Base-by-base conservation (phyloP, 331 rosid species). In the Pyracantha coccinea region DNA sequence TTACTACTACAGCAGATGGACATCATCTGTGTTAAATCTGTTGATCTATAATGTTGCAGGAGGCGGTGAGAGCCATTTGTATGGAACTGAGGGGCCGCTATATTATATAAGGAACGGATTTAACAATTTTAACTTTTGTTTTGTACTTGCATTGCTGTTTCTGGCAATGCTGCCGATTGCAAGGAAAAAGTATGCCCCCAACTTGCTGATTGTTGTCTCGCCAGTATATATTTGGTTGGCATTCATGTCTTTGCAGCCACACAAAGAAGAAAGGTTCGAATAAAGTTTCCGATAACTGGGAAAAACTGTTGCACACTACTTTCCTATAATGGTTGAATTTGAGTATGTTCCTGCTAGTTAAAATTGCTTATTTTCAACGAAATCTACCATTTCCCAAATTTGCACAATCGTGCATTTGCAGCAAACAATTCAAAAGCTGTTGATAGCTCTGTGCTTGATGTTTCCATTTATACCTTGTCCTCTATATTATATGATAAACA, bases 231-330 rank as follows among this genome's bases (percentile, higher is more conserved):
- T 95, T 79, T 95, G 98, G 98, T 84, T 95, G 86, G 92, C 76
- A 7, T 92, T 95, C 80, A 95, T 92, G 98, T 92, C 99, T 67
- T 83, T 92, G 92, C 99, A 86, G 81, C 93, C 97, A 41, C 99
- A 95, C 82, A 95, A 95, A 82, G 99, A 95, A 82, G 99, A 95
- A 86, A 90, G 99, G 99, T 95, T 62, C 27, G 81, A 35, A 72
- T 29, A 77, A n/a, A n/a, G n/a, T n/a, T n/a, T n/a, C n/a, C n/a
- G n/a, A n/a, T n/a, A n/a, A n/a, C n/a, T n/a, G n/a, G n/a, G n/a
- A n/a, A n/a, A n/a, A n/a, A n/a, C n/a, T n/a, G n/a, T n/a, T n/a
- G n/a, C n/a, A n/a, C n/a, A n/a, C n/a, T n/a, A n/a, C n/a, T n/a
- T n/a, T n/a, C n/a, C n/a, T n/a, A n/a, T n/a, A n/a, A 10, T 29